Base-by-base conservation (phyloP, 768 basidiomycete species). In the Rhizopogon sp. region DNA sequence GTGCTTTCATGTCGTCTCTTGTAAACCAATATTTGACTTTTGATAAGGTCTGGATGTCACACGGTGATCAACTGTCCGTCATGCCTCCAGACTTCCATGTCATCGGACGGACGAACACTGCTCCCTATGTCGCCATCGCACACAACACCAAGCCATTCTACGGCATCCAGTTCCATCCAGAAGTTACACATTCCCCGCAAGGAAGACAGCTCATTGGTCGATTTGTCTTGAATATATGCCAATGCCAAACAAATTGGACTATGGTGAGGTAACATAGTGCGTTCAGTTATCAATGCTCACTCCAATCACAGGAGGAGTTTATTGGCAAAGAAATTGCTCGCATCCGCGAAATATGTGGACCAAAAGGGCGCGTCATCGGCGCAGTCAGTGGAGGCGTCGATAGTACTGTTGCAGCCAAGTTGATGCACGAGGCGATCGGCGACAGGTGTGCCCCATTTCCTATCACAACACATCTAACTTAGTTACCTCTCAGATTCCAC, bases 381-480 rank as follows among this genome's bases (percentile, higher is more conserved):
- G 97, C 97, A 13, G 96, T 98, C 49, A 91, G 88, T 58, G 97
- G 97, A 28, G 97, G 97, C 47, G 97, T 99, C 46, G 97, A 98
- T 69, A 96, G 93, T 60, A 94, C 94, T 0, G 97, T 99, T 14
- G 97, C 97, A 4, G 97, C 97, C 42, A 98, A 98, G 72, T 79
- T 99, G 57, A 99, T 99, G 97, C 95, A 98, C 62, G 95, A 98
- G 75, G 97, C 97, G 28, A 98, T 99, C 63, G 97, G 97, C 29
- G 93, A 98, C 69, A 82, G 96, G 93, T 91, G 65, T 42, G 76
- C 60, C 40, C 14, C 29, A 43, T 22, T 43, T 17, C 13, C 25
- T 5, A 50, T 55, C 25, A 31, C 53, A 54, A 37, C 39, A 39
- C 9, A 39, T 56, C 31, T 20, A 52, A 43, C 29, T 43, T 25